Evolutionary conservation across 495 filamentous ascomycete species (phyloP), one percentile per base, ranked within the genome.

Genomic region (Podospora pseudoanserina): DNA sequence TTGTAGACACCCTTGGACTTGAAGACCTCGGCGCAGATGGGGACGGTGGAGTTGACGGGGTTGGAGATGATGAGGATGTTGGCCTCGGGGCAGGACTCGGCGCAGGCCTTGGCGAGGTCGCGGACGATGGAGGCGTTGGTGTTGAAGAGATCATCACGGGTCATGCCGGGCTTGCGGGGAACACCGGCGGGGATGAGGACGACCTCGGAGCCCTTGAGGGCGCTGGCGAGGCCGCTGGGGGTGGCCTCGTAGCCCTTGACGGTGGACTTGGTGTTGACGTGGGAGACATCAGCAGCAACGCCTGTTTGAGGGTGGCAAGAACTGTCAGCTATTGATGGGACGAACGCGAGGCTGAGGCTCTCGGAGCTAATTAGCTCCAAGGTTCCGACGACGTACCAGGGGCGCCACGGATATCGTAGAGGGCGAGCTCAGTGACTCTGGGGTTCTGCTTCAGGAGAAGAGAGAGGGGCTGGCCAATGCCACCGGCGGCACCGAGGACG

Each of bases 101-200:
- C 94, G 71, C 93, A 88, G 32, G 91, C 89, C 78, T 93, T 89
- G 75, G 92, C 87, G 64, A 97, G 85, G 68, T 90, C 90, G 75
- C 91, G 90, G 72, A 97, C 93, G 75, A 97, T 97, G 67, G 92
- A 91, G 62, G 94, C 94, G 75, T 97, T 97, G 84, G 96, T 92
- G 82, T 95, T 97, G 90, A 99, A 99, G 66, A 99, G 92, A 74
- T 97, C 94, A 75, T 99, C 96, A 84, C 95, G 93, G 79, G 90
- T 97, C 95, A 99, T 99, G 75, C 96, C 96, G 68, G 95, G 95
- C 85, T 98, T 98, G 81, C 94, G 93, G 73, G 95, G 95, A 71
- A 99, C 95, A 84, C 95, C 95, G 74, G 95, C 95, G 74, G 95
- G 95, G 79, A 99, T 98, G 74, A 99, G 89, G 74, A 99, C 93